Evolutionary conservation across 2,329 filamentous ascomycete genomes (phyloP).

Genomic region (Penicillium frequentans): DNA sequence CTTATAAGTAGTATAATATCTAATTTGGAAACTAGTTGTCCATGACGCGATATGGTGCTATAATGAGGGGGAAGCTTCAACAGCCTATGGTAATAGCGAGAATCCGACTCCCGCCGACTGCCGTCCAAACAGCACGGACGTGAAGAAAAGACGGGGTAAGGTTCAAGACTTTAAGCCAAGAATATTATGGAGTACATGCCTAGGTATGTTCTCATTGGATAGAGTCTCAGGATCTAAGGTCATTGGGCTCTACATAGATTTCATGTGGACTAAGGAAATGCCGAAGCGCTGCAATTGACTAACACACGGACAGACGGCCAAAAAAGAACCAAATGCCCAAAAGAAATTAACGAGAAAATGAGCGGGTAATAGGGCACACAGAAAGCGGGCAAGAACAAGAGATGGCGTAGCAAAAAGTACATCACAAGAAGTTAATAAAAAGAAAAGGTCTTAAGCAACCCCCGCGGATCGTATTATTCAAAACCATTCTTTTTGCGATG

Average conservation of each 20-base stretch:
- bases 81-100: neutral
- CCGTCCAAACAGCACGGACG: neutral
- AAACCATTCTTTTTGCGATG: constrained; percentile 26
- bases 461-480: constrained; percentile 24
- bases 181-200: neutral
- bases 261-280: constrained; percentile 14
- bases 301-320: constrained; percentile 22
- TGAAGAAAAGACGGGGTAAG: neutral
- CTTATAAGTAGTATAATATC: neutral
- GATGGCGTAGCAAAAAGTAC: constrained; percentile 30
- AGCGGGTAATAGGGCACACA: constrained; percentile 31
- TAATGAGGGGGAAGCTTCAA: neutral
- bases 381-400: constrained; percentile 28
- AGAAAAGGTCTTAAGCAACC: constrained; percentile 21
- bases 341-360: constrained; percentile 24
- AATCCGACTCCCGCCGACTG: neutral
- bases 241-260: neutral
- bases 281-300: constrained; percentile 30
- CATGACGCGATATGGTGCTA: neutral
- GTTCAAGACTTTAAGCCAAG: neutral
- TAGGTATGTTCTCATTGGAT: neutral
- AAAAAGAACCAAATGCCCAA: constrained; percentile 16
- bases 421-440: constrained; percentile 26
- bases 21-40: neutral
- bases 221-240: neutral